Base-by-base conservation (phyloP, 495 filamentous ascomycete species). In the Tuber microsphaerosporum region DNA sequence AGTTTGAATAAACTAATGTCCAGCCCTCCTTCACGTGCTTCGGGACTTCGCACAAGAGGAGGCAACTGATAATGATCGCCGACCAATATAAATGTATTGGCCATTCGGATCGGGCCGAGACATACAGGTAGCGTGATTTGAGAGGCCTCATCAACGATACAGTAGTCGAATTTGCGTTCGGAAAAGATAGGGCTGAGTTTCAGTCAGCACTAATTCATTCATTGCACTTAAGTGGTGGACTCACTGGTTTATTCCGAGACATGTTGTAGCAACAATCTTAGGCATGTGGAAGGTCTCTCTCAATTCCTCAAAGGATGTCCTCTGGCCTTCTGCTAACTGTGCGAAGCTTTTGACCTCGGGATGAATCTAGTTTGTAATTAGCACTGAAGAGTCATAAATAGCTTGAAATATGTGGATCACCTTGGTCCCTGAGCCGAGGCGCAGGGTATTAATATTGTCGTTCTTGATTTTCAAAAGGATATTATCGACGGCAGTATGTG, bases 41-140 rank as follows among this genome's bases (percentile, higher is more conserved):
- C 91, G 75, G 92, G 91, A 84, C 96, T 97, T 81, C 96, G 93
- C 20, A 99, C 95, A 1, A 99, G 87, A 22, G 95, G 95, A 2
- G 95, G 95, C 16, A 99, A 87, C 82, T 99, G 95, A 81, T 93
- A 93, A 83, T 99, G 95, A 83, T 99, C 95, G 44, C 95, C 95
- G 8, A 99, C 95, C 1, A 99, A 88, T 70, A 99, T 91, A 81
- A 98, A 99, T 1, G 90, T 96, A n/a, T 88, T 89, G 22, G 95
- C 93, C 88, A 97, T 93, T 41, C 94, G 90, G 77, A 99, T 95
- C 0, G 95, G 95, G 0, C 95, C 95, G 3, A 98, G 84, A 78
- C 95, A 97, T 26, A 96, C 93, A 0, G 95, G 95, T 37, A 99
- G 86, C 4, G 95, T 99, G 84, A 98, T 97, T 82, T 99, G 95